Evolutionary conservation across 257 asterid genomes (phyloP).

Genomic region (Rehmannia glutinosa): DNA sequence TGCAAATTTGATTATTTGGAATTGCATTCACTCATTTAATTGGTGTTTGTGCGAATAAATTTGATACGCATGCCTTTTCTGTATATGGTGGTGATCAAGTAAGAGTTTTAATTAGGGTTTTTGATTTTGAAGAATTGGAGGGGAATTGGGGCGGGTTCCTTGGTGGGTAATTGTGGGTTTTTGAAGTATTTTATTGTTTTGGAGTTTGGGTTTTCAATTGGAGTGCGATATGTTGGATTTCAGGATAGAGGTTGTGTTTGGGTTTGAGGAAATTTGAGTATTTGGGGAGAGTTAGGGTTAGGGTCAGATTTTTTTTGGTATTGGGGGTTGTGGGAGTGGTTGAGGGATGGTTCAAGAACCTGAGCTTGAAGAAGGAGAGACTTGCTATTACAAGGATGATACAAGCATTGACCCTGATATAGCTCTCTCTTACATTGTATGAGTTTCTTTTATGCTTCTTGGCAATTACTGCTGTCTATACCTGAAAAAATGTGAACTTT

Average conservation of each 20-base stretch:
- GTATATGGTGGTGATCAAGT: constrained; percentile 54
- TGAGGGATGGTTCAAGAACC: constrained; percentile 46
- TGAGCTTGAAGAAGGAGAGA: constrained; percentile 95
- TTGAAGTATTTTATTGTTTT: constrained; percentile 33
- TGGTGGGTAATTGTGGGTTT: constrained; percentile 44
- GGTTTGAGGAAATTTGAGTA: constrained; percentile 51
- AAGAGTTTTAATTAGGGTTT: constrained; percentile 45
- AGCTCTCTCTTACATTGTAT: constrained; percentile 87
- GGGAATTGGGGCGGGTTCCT: constrained; percentile 26
- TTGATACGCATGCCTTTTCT: constrained; percentile 13
- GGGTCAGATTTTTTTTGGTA: constrained; percentile 17
- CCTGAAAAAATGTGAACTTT: constrained; percentile 8
- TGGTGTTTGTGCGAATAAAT: not conserved
- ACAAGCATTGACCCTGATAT: constrained; percentile 67
- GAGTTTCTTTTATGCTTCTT: constrained; percentile 37
- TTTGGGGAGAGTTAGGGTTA: constrained; percentile 32
- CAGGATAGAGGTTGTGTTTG: constrained; percentile 48
- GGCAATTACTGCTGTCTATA: not conserved
- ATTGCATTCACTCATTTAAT: constrained; percentile 18
- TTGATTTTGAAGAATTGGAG: constrained; percentile 24
- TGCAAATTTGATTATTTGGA: constrained; percentile 26
- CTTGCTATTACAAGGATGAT: constrained; percentile 49
- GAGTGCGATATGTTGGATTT: constrained; percentile 70
- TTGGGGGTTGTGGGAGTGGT: constrained; percentile 36
- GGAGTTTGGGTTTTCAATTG: constrained; percentile 34